These are phyloP conservation scores for Aureobasidium pullulans DNA, from an alignment of 2,329 filamentous ascomycete genomes.

Conservation along the genomic window DNA sequence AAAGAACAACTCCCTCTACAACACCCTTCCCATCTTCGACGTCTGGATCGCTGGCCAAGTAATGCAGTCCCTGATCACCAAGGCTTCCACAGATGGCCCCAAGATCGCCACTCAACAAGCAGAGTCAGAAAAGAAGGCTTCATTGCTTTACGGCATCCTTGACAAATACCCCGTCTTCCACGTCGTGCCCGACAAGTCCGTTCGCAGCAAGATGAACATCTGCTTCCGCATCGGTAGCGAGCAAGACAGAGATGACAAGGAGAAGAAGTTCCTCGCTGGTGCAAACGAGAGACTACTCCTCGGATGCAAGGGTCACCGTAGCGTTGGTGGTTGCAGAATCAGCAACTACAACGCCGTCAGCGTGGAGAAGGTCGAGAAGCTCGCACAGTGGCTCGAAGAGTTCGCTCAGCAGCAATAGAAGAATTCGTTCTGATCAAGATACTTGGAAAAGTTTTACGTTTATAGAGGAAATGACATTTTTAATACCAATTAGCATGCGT, in stretches of 20 bases:
- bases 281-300: slow-evolving; percentile 61
- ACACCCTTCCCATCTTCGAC: slow-evolving; percentile 91
- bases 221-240: slow-evolving; percentile 73
- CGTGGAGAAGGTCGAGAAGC: slow-evolving; percentile 57
- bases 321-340: slow-evolving; percentile 76
- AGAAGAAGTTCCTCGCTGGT: slow-evolving; percentile 73
- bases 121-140: slow-evolving; percentile 66
- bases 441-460: no score
- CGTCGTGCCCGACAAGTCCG: slow-evolving; percentile 67
- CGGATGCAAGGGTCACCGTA: slow-evolving; percentile 83
- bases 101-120: slow-evolving; percentile 72
- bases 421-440: no score
- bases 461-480: no score
- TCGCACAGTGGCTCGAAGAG: slow-evolving; percentile 58
- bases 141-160: slow-evolving; percentile 66
- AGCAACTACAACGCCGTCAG: slow-evolving; percentile 86
- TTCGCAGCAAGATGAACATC: slow-evolving; percentile 86
- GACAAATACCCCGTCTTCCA: slow-evolving; percentile 70
- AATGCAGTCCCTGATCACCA: slow-evolving; percentile 63
- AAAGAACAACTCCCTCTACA: slow-evolving; percentile 93
- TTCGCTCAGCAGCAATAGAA: slow-evolving; percentile 36
- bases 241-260: slow-evolving; percentile 52
- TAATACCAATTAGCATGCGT: no score
- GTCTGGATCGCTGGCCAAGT: slow-evolving; percentile 89
- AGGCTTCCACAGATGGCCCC: slow-evolving; percentile 39